Evolutionary conservation across 2,329 filamentous ascomycete genomes (phyloP).

Genomic region (Aaosphaeria pasadenensis): DNA sequence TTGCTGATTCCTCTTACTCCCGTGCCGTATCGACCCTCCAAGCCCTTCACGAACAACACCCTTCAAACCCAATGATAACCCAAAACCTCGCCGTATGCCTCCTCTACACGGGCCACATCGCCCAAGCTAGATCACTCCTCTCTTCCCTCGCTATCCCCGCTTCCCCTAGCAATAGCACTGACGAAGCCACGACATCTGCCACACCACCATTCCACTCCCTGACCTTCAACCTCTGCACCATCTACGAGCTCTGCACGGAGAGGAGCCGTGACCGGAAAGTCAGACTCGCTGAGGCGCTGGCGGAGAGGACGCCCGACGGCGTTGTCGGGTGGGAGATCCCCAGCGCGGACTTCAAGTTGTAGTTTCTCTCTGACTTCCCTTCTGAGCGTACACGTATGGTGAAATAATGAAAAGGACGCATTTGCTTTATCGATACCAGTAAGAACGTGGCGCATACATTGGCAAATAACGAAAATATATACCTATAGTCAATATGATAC

Average conservation of each 20-base stretch:
- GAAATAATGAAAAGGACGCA: no score
- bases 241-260: constrained; percentile 90
- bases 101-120: constrained; percentile 74
- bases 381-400: no score
- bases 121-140: constrained; percentile 60
- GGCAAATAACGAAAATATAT: no score
- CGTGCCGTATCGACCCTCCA: constrained; percentile 63
- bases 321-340: constrained; percentile 65
- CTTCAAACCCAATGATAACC: constrained; percentile 65
- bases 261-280: constrained; percentile 67
- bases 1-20: constrained; percentile 73
- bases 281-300: constrained; percentile 67
- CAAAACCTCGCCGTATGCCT: constrained; percentile 84
- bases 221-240: constrained; percentile 84
- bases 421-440: no score
- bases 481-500: no score
- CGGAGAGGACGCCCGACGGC: constrained; percentile 54
- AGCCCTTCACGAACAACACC: constrained; percentile 45
- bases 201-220: constrained; percentile 63
- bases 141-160: constrained; percentile 63
- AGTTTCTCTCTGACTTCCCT: no score
- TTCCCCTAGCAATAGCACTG: constrained; percentile 10
- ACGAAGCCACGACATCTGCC: no score
- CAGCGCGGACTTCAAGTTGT: constrained; percentile 68
- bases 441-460: no score